Evolutionary conservation across 1,139 yeast genomes (phyloP), one percentile per base, ranked within the genome.

Genomic region (Hyphopichia wangnamkhiaoensis): DNA sequence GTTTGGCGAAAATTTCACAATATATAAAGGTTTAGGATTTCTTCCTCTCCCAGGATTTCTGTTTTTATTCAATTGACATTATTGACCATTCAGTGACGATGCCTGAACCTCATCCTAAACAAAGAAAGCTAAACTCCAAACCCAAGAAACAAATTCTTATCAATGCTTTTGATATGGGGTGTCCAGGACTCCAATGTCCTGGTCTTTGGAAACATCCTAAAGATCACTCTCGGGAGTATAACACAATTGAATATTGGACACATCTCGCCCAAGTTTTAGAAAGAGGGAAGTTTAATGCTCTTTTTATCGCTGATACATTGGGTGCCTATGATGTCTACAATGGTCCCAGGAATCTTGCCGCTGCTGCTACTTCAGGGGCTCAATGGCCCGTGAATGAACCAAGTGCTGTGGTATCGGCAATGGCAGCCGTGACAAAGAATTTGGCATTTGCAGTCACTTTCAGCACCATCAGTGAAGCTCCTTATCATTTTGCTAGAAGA

Each of bases 251-350:
- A 34, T 68, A 71, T 50, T 74, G 79, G 79, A 64, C 62, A 10
- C 58, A 71, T 34, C 49, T 73, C 16, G 78, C 78, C 3, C 61
- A 71, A 44, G 40, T 67, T 15, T 59, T 74, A 33, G 80, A 74
- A 45, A 59, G 59, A 39, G 79, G 77, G 3, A 68, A 73, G 47
- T 58, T 74, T 41, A 69, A 70, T 44, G 68, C 68, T 2, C 45
- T 74, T 10, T 74, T 74, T 48, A 53, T 74, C 41, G 79, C 79
- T 29, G 80, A 74, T 53, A 71, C 69, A 3, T 52, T 73, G 21
- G 76, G 76, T 5, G 65, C 67, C 3, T 71, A 66, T 47, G 75
- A 70, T 47, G 73, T 67, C 7, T 70, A 63, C 44, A 63, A 68
- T 39, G 71, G 72, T 2, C 71, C 71, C 2, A 43, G 54, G 3